Base-by-base conservation (phyloP, 352 stramenopile species). In the Pythium pectinolyticum region DNA sequence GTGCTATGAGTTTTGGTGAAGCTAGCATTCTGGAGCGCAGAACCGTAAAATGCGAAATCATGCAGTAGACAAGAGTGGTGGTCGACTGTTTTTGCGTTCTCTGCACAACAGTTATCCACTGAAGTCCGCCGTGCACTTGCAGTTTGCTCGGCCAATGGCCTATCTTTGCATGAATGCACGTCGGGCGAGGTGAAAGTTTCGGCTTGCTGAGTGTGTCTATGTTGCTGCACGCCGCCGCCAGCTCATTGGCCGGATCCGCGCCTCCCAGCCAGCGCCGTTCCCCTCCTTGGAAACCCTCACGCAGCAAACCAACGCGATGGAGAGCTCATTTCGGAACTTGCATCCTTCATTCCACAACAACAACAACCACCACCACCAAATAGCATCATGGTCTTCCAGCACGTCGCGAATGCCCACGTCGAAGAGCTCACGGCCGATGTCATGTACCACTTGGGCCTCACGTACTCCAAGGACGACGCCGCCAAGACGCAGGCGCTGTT, bases 361-460 rank as follows among this genome's bases (percentile, higher is more conserved):
- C 15, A 22, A 6, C 10, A 11, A 5, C 24, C n/a, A n/a, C 22
- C 46, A 15, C 5, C 49, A 5, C 25, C 19, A 17, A 52, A 12
- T 22, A 50, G 11, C 37, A 49, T 24, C 20, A 49, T 45, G 35
- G 35, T 24, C 57, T 64, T 57, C 57, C 45, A 49, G 58, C 79
- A 89, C 73, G 82, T 91, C 64, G 61, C 69, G 48, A 89, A 91
- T 72, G 70, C 71, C 58, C 70, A 89, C 71, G 64, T 90, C 50
- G 63, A 48, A 48, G 66, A 72, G 45, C 81, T 87, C 72, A 47
- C 73, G 27, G 76, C 66, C 34, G 82, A 91, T 61, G 80, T 91
- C 62, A 63, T 89, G 54, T 91, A 87, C 70, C 80, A 91, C 67
- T 83, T 91, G 52, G 82, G 82, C 0, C 74, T 91, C 50, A 80